These are phyloP conservation scores for Tuber umbilicatum DNA, from an alignment of 495 filamentous ascomycete species.

Conservation along the genomic window DNA sequence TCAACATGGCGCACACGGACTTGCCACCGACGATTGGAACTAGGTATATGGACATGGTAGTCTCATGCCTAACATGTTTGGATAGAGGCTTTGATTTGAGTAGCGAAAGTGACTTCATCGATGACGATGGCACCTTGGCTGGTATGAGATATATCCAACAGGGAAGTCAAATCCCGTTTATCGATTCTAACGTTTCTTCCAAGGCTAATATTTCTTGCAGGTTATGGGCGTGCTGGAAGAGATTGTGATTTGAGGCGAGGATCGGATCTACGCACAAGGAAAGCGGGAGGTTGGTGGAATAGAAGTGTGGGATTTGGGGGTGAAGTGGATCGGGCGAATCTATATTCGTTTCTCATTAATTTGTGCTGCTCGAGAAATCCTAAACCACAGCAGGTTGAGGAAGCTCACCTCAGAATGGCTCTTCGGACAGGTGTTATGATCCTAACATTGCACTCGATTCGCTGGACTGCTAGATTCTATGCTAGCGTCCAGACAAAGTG, in stretches of 20 bases:
- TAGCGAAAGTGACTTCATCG: constrained; percentile 46
- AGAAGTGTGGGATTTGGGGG: no score
- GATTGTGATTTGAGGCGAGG: background rate
- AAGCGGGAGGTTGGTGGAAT: no score
- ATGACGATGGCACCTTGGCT: constrained; percentile 49
- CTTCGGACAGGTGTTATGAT: no score
- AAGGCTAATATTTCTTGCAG: background rate
- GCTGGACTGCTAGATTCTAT: no score
- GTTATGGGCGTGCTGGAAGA: background rate
- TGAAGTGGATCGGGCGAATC: no score
- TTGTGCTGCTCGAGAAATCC: no score
- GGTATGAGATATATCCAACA: constrained; percentile 52
- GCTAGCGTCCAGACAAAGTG: no score
- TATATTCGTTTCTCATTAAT: no score
- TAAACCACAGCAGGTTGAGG: no score
- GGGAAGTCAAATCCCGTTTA: constrained; percentile 27
- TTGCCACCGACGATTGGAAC: constrained; percentile 50
- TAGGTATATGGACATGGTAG: constrained; percentile 48
- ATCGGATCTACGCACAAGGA: background rate
- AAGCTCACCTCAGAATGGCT: no score
- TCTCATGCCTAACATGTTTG: constrained; percentile 53
- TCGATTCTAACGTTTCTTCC: background rate
- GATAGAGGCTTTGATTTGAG: constrained; percentile 50
- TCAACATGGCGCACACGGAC: constrained; percentile 42
- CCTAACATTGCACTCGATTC: no score